Conservation (phyloP, 768 basidiomycete genomes). For the Dentipellis fragilis region DNA sequence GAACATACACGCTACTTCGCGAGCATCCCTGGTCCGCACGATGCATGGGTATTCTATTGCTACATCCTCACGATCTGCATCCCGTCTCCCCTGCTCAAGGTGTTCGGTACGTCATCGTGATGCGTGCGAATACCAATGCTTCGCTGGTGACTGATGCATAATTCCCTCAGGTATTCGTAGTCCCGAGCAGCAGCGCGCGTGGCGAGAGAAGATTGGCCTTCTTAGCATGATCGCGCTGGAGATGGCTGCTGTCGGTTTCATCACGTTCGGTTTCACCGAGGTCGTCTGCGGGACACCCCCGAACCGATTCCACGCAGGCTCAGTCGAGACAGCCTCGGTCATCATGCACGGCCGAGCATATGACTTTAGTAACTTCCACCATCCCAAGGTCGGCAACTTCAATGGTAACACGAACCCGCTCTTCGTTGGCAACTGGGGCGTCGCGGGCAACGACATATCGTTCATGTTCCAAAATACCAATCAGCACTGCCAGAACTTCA, state of each 20-base stretch:
- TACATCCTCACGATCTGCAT: conserved; percentile 74
- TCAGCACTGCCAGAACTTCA: conserved; percentile 67
- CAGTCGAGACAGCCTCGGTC: conserved; percentile 67
- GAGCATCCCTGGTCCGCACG: conserved; percentile 81
- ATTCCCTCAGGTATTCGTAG: conserved; percentile 61
- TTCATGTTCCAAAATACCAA: conserved; percentile 95
- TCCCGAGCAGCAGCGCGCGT: conserved; percentile 90
- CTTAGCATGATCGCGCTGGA: conserved; percentile 67
- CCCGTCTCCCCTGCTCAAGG: conserved; percentile 65
- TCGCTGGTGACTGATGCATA: too few species aligned
- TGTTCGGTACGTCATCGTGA: conserved; percentile 52
- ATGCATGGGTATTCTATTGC: conserved; percentile 94
- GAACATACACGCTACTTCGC: conserved; percentile 49
- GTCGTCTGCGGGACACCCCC: conserved; percentile 85
- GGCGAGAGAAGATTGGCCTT: conserved; percentile 97
- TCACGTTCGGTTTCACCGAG: conserved; percentile 97
- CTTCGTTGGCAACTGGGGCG: conserved; percentile 61
- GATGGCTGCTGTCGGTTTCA: conserved; percentile 93
- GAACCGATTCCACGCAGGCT: conserved; percentile 73
- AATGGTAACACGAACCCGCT: conserved; percentile 80
- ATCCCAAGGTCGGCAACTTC: conserved; percentile 68
- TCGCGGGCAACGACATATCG: conserved; percentile 82
- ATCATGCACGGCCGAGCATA: conserved; percentile 94
- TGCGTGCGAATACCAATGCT: too few species aligned
- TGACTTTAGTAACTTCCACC: conserved; percentile 79